Evolutionary conservation across 768 basidiomycete genomes (phyloP).

Genomic region (Tricholomella constricta): DNA sequence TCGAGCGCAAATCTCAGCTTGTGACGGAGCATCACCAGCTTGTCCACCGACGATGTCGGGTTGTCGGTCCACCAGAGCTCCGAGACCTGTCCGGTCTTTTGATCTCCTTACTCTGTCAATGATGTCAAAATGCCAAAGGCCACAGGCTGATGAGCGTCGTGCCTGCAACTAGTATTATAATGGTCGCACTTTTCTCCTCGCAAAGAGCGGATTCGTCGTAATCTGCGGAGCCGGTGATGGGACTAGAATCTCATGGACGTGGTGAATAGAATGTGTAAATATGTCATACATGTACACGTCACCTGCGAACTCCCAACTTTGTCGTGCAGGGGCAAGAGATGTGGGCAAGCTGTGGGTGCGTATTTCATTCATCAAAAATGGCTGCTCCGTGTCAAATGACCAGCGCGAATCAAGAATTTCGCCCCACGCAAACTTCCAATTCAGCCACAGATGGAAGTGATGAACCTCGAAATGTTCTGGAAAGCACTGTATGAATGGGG

Average conservation of each 20-base stretch:
- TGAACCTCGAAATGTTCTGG: too few species aligned
- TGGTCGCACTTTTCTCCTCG: not conserved
- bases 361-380: constrained; percentile 1
- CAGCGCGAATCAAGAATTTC: constrained; percentile 1
- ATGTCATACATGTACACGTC: constrained; percentile 3
- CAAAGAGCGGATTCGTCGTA: not conserved
- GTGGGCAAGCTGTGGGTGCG: too few species aligned
- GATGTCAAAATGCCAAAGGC: constrained; percentile 1
- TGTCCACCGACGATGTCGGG: not conserved
- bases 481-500: too few species aligned
- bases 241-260: not conserved
- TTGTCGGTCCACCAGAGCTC: not conserved
- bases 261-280: constrained; percentile 2
- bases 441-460: too few species aligned
- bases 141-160: not conserved
- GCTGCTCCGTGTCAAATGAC: constrained; percentile 5
- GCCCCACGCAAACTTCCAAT: not conserved
- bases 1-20: not conserved
- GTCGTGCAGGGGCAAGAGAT: constrained; percentile 2
- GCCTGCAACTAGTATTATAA: not conserved
- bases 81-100: constrained; percentile 2
- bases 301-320: not conserved
- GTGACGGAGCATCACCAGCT: not conserved
- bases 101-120: not conserved
- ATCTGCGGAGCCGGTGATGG: not conserved